Conservation (phyloP, 1,284 basidiomycete genomes). For the Entoloma clypeatum region DNA sequence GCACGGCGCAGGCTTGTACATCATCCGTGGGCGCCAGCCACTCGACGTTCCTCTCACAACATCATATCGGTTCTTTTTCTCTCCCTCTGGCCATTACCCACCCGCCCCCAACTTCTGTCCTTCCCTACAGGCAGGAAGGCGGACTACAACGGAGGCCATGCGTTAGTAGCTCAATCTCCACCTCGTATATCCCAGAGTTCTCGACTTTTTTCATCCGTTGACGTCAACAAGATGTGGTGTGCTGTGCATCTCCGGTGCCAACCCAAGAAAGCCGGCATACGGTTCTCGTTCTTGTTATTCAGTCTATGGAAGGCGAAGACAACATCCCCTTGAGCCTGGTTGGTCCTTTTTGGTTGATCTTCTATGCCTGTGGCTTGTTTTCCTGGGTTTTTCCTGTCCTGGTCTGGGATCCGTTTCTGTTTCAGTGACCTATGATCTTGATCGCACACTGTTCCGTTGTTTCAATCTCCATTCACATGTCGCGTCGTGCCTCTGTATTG, state of each 20-base stretch:
- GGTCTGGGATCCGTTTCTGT: slow-evolving; percentile 14
- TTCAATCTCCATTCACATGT: slow-evolving; percentile 4
- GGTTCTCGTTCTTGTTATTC: slow-evolving; percentile 18
- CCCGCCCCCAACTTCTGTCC: slow-evolving; percentile 33
- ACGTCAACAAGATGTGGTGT: slow-evolving; percentile 21
- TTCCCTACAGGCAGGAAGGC: slow-evolving; percentile 35
- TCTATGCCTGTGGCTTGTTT: slow-evolving; percentile 25
- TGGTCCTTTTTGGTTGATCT: slow-evolving; percentile 19
- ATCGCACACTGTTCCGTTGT: slow-evolving; percentile 12
- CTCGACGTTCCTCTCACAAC: slow-evolving; percentile 8
- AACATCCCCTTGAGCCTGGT: slow-evolving; percentile 21
- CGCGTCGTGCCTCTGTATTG: not conserved
- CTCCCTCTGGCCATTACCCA: slow-evolving; percentile 19
- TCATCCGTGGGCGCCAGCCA: slow-evolving; percentile 14
- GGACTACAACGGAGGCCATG: slow-evolving; percentile 26
- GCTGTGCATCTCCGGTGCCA: slow-evolving; percentile 23
- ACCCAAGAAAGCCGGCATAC: slow-evolving; percentile 15
- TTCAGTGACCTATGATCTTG: slow-evolving; percentile 19
- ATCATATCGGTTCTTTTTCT: slow-evolving; percentile 15
- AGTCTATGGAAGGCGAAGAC: slow-evolving; percentile 31
- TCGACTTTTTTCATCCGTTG: slow-evolving; percentile 26
- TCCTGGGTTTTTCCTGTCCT: slow-evolving; percentile 10
- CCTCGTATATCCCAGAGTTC: slow-evolving; percentile 19
- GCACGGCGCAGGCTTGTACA: slow-evolving; percentile 22
- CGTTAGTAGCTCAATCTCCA: slow-evolving; percentile 30